Conservation (phyloP, 2,329 filamentous ascomycete species). For the Aspergillus nomiae region DNA sequence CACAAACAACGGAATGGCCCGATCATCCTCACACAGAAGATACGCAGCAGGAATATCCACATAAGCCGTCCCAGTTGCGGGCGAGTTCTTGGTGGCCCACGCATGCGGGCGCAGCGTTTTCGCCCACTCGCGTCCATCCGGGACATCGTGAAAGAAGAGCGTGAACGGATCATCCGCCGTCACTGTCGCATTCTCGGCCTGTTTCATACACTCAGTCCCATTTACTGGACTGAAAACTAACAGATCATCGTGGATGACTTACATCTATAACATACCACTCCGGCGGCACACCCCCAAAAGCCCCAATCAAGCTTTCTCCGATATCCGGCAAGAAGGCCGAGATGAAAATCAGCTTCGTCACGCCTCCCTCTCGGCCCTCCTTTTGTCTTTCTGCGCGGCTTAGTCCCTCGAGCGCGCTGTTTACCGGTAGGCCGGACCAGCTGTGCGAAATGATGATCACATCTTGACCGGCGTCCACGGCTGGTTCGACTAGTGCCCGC, state of each 20-base stretch:
- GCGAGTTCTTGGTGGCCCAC: slow-evolving; percentile 29
- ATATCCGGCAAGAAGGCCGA: slow-evolving; percentile 36
- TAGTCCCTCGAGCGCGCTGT: slow-evolving; percentile 36
- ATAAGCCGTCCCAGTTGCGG: slow-evolving; percentile 30
- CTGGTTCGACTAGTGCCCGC: slow-evolving; percentile 32
- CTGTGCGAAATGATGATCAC: slow-evolving; percentile 38
- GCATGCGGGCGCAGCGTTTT: slow-evolving; percentile 32
- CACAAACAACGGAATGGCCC: slow-evolving; percentile 30
- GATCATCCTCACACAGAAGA: slow-evolving; percentile 33
- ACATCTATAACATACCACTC: slow-evolving; percentile 35
- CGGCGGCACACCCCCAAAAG: slow-evolving; percentile 30
- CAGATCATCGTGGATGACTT: slow-evolving; percentile 10
- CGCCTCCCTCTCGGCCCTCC: slow-evolving; percentile 33
- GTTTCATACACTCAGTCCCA: no score
- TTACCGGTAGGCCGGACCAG: slow-evolving; percentile 41
- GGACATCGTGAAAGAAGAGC: slow-evolving; percentile 36
- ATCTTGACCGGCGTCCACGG: slow-evolving; percentile 30
- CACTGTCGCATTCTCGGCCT: slow-evolving; percentile 28
- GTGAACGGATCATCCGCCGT: slow-evolving; percentile 25
- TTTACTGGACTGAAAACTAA: not conserved
- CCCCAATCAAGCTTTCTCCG: slow-evolving; percentile 33
- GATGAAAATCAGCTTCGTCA: slow-evolving; percentile 36
- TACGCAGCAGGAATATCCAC: slow-evolving; percentile 27
- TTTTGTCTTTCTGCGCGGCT: slow-evolving; percentile 29
- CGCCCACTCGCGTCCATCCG: slow-evolving; percentile 31